These are phyloP conservation scores for Kluyveromyces dobzhanskii DNA, from an alignment of 805 yeast genomes.

Conservation along the genomic window DNA sequence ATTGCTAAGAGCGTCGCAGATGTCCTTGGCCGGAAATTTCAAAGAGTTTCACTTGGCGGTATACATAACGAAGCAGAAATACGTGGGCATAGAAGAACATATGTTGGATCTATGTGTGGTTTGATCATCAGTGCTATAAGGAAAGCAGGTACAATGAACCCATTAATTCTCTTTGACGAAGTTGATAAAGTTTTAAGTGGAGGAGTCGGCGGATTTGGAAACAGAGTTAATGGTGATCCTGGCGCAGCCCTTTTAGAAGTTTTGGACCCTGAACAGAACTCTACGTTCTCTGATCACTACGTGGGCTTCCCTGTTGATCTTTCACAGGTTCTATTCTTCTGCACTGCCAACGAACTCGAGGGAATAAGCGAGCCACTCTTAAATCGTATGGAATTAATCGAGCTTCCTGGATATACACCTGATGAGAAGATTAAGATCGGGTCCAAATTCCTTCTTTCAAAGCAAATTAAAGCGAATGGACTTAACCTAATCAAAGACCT, in stretches of 20 bases:
- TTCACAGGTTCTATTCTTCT: conserved; percentile 71
- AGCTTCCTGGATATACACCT: conserved; percentile 70
- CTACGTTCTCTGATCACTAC: conserved; percentile 70
- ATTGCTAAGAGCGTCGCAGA: conserved; percentile 74
- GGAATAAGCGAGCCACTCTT: conserved; percentile 67
- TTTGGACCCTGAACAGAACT: conserved; percentile 83
- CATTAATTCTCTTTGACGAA: conserved; percentile 77
- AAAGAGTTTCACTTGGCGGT: conserved; percentile 79
- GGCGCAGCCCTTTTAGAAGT: conserved; percentile 85
- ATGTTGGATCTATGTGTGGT: conserved; percentile 92
- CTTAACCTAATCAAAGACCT: conserved; percentile 26
- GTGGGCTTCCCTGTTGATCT: conserved; percentile 79
- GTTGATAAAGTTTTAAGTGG: conserved; percentile 62
- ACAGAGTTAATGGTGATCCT: conserved; percentile 68
- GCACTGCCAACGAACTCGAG: conserved; percentile 75
- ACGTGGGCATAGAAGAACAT: conserved; percentile 84
- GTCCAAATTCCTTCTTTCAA: conserved; percentile 57
- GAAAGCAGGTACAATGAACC: conserved; percentile 70
- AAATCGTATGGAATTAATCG: conserved; percentile 79
- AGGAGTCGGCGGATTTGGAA: conserved; percentile 16
- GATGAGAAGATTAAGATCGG: conserved; percentile 72
- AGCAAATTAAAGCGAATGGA: conserved; percentile 66
- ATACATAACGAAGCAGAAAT: conserved; percentile 83
- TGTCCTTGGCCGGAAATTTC: conserved; percentile 65
- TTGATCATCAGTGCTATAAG: conserved; percentile 67